Evolutionary conservation across 768 basidiomycete species (phyloP).

Genomic region (Boletellus ananas): DNA sequence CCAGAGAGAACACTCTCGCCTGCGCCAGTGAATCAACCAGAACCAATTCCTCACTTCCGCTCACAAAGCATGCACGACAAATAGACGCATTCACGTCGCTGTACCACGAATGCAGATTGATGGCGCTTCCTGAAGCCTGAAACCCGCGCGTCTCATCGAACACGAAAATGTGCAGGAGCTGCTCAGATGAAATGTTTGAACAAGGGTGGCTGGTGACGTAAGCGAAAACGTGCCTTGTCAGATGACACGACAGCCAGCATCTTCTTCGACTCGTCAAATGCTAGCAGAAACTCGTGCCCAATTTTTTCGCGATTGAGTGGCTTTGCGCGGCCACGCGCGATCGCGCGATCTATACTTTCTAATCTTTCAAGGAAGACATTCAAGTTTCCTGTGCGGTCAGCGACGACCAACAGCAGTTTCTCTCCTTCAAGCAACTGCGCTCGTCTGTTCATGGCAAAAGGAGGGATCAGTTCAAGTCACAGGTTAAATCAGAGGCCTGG

Average conservation of each 20-base stretch:
- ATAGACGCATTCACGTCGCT: constrained; percentile 23
- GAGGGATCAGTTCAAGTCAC: neutral
- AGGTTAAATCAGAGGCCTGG: neutral
- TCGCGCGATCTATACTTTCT: constrained; percentile 28
- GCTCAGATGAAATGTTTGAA: constrained; percentile 12
- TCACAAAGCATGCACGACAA: constrained; percentile 40
- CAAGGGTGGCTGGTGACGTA: neutral
- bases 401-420: constrained; percentile 41
- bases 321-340: constrained; percentile 28
- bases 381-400: constrained; percentile 33
- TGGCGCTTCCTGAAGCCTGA: constrained; percentile 38
- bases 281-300: constrained; percentile 41
- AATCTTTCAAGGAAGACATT: constrained; percentile 39
- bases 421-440: constrained; percentile 39
- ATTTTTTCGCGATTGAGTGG: constrained; percentile 43
- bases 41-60: constrained; percentile 49
- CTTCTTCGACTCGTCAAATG: constrained; percentile 51
- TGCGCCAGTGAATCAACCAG: constrained; percentile 43
- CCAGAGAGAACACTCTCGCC: constrained; percentile 51
- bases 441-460: constrained; percentile 21
- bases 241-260: constrained; percentile 44
- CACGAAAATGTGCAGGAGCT: constrained; percentile 42
- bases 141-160: constrained; percentile 45
- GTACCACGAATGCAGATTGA: constrained; percentile 46
- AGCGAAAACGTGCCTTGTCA: constrained; percentile 32